Base-by-base conservation (phyloP, 805 yeast genomes). In the Barnettozyma vustinii region DNA sequence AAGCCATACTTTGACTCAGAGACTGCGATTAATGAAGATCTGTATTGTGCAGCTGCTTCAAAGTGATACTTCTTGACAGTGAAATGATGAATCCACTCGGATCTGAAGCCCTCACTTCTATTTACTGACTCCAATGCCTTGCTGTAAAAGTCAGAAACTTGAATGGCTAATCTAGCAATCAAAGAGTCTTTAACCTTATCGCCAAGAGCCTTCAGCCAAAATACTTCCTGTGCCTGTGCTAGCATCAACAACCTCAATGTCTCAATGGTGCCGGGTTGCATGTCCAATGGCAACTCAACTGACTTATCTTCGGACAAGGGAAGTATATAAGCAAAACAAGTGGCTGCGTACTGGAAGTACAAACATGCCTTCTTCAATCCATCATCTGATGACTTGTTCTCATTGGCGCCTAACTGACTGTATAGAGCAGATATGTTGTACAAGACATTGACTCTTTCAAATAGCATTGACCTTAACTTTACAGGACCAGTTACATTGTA, bases 191-290 rank as follows among this genome's bases (percentile, higher is more conserved):
- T 84, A 57, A 79, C 59, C 12, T 71, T 68, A 16, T 66, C 63
- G 36, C 67, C 63, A 0, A 72, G 64, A 0, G 96, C 89, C 57
- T 83, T 82, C 43, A 77, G 80, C 96, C 97, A 90, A 45, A 84
- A 80, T 12, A 80, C 74, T 60, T 91, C 97, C 64, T 90, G 96
- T 0, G 96, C 94, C 58, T 88, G 96, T 0, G 96, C 94, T 37
- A 86, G 60, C 78, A 79, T 77, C 33, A 89, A 59, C 12, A 62
- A 55, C 35, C 73, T 65, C 46, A 90, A 66, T 16, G 81, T 70
- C 12, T 69, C 65, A 9, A 85, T 57, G 0, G 87, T 78, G 12
- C 73, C 72, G 1, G 49, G 40, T 37, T 79, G 79, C 15, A 87
- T 64, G 46, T 80, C 88, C 26, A 71, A 52, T 5, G 73, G 72